phyloP scores from a whole-genome alignment of 2,329 filamentous ascomycete genomes.

The Colletotrichum graminicola region DNA sequence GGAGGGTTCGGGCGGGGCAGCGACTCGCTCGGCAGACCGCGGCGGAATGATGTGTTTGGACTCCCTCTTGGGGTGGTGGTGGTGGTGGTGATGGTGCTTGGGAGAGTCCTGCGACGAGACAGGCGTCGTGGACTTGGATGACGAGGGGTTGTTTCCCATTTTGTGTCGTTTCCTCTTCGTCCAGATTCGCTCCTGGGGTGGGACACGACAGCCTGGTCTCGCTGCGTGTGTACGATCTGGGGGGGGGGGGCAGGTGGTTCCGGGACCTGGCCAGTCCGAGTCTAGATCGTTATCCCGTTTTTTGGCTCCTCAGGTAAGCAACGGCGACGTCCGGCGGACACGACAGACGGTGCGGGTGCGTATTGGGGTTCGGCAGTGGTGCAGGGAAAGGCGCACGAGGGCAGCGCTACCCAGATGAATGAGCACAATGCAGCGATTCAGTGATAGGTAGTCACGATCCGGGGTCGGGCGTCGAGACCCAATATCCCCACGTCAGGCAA shows the following conservation, averaged over 20 bases:
- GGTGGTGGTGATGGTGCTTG: conserved; percentile 40
- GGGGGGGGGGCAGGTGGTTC: conserved; percentile 30
- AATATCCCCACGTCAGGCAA: conserved; percentile 36
- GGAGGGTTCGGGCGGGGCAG: conserved; percentile 72
- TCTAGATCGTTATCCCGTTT: conserved; percentile 28
- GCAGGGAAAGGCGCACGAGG: conserved; percentile 28
- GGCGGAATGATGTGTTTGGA: conserved; percentile 67
- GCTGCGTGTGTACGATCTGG: conserved; percentile 27
- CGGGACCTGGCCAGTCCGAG: conserved; percentile 40
- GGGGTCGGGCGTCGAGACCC: conserved; percentile 15
- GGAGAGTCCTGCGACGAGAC: conserved; percentile 47
- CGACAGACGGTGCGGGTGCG: conserved; percentile 26
- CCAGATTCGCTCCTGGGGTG: conserved; percentile 36
- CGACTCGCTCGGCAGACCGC: conserved; percentile 66
- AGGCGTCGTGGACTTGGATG: conserved; percentile 51
- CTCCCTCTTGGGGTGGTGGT: conserved; percentile 52
- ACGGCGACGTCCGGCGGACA: conserved; percentile 32
- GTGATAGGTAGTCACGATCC: conserved; percentile 17
- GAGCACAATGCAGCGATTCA: conserved; percentile 27
- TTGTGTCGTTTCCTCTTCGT: conserved; percentile 40
- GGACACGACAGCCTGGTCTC: conserved; percentile 38
- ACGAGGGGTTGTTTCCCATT: conserved; percentile 54
- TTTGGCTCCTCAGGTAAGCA: conserved; percentile 23
- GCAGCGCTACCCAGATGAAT: conserved; percentile 14
- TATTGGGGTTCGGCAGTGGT: conserved; percentile 25